Percentiles rank a stretch among this genome's conserved stretches.
phyloP scores from a whole-genome alignment of 495 filamentous ascomycete genomes.

The Xylaria nigripes region DNA sequence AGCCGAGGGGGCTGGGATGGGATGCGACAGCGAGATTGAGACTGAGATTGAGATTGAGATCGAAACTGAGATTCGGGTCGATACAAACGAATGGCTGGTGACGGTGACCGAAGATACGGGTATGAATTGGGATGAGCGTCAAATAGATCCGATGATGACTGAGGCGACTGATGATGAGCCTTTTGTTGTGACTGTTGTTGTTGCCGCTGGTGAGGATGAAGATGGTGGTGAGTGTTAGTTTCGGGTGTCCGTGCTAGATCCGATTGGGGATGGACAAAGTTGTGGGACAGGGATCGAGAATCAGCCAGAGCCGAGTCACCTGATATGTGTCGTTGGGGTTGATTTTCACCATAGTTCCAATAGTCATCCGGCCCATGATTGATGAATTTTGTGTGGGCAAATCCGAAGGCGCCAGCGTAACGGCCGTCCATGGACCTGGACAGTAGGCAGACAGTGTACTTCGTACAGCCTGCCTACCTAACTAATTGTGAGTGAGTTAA shows the following conservation, averaged over 20 bases:
- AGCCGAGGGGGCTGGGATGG: slow-evolving; percentile 17
- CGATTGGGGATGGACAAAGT: slow-evolving; percentile 1
- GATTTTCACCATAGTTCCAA: too few relatives aligned
- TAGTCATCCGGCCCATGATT: too few relatives aligned
- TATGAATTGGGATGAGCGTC: too few relatives aligned
- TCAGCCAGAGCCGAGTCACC: not conserved
- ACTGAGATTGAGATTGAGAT: not conserved
- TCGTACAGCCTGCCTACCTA: not conserved
- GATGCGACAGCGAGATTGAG: slow-evolving; percentile 10
- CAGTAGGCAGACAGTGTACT: not conserved
- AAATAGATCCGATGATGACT: too few relatives aligned
- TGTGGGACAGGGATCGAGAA: slow-evolving; percentile 3
- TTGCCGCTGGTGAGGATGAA: not conserved
- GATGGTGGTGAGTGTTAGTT: not conserved
- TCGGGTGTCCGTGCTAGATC: not conserved
- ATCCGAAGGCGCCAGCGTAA: too few relatives aligned
- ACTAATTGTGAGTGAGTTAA: too few relatives aligned
- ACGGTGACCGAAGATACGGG: not conserved
- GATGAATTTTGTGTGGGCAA: too few relatives aligned
- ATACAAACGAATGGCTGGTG: not conserved
- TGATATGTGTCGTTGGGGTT: too few relatives aligned
- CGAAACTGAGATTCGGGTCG: not conserved
- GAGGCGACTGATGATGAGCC: not conserved
- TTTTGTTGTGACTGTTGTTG: not conserved
- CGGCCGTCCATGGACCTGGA: not conserved